Evolutionary conservation across 257 asterid species (phyloP), one percentile per base, ranked within the genome.

Genomic region (Anisodus acutangulus): DNA sequence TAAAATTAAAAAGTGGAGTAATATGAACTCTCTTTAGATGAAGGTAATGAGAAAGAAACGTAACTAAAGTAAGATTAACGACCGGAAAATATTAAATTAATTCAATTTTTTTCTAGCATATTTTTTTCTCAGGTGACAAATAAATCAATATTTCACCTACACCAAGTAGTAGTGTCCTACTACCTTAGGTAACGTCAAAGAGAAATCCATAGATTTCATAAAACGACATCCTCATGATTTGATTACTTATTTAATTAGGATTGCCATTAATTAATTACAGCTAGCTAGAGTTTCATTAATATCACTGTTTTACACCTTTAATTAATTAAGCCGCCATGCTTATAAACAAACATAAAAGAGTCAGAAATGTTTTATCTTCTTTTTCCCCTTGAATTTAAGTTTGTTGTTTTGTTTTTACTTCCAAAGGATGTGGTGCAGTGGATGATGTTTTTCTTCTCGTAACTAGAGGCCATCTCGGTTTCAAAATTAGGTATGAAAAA

Each of bases 181-280:
- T 60, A 60, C 68, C 13, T 19, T 60, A n/a, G 35, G 35, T 19
- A 60, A 58, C 63, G 3, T 15, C 63, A 7, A 55, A 71, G 79
- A 45, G 17, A 43, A 74, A 19, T n/a, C 12, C 62, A 22, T 5
- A 49, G 19, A 12, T 49, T 72, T 19, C 12, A n/a, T 15, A 45
- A 71, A 45, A 72, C 41, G 59, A 5, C 57, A 45, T 45, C 58
- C 4, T 71, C 79, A 72, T 71, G 10, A 0, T 1, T 6, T 5
- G 60, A 72, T 47, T 47, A 49, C 60, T 74, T 74, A 74, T 47
- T 49, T 19, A 47, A 72, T 72, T 22, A 47, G 59, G 80, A 49
- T 43, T 17, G 2, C 57, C 55, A 71, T 43, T 72, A 72, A 6
- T 12, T 58, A 49, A 7, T 41, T 3, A 41, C 45, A 39, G 31